Base-by-base conservation (phyloP, 306 rosid genomes). In the Casuarina cunninghamiana region DNA sequence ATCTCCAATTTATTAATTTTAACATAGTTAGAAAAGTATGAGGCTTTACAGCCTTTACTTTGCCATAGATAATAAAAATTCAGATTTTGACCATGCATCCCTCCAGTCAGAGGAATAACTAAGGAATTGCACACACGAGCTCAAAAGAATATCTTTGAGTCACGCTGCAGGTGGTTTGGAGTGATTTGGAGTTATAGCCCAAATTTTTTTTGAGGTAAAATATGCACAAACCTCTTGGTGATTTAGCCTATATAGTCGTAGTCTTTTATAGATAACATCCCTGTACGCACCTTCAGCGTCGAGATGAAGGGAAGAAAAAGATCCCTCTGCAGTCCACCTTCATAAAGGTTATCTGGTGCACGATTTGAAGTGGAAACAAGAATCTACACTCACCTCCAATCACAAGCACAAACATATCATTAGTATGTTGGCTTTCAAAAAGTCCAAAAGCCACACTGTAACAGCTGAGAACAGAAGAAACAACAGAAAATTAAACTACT, bases 261-360 rank as follows among this genome's bases (percentile, higher is more conserved):
- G 37, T 72, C 71, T 73, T 53, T 71, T 72, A 39, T 16, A 65
- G 26, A 53, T 61, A 53, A 80, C 32, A 75, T 55, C 79, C 17
- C 42, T 43, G 66, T 61, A 71, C 45, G 4, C 80, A 94, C 98
- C 98, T 95, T 92, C 86, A 95, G 71, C 62, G 93, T 74, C 1
- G 92, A 84, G 83, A 95, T 92, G 87, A 95, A 95, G 49, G 97
- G 97, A 67, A 92, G 85, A 83, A 95, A 95, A 82, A 95, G 97
- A 84, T 92, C 96, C 85, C 98, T 89, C 82, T 95, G 98, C 80
- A 95, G 81, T 85, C 98, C 98, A 67, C 98, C 97, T 83, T 95
- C 98, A 10, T 95, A 95, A 6, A 95, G 88, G 51, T 84, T 89
- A 82, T 92, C 97, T 32, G 98, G 98, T 62, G 96, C 97, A 79